Evolutionary conservation across 371 early-diverging fungal genomes (phyloP).

Genomic region (Lichtheimia corymbifera): DNA sequence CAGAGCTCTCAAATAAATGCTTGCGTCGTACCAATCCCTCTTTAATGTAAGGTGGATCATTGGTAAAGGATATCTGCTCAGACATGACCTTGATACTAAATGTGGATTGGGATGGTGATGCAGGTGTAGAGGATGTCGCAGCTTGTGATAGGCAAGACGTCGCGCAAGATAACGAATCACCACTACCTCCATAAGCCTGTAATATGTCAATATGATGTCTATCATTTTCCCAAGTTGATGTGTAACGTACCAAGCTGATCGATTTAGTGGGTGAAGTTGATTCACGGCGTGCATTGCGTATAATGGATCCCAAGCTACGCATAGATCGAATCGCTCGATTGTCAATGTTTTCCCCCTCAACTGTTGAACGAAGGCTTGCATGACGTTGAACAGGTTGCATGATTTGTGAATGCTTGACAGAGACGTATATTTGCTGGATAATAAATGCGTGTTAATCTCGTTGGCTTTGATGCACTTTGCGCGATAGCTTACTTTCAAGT

Average conservation of each 20-base stretch:
- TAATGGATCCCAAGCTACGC: too few species aligned
- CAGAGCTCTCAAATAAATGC: constrained; percentile 74
- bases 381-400: constrained; percentile 51
- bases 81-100: constrained; percentile 20
- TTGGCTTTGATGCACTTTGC: constrained; percentile 52
- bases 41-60: constrained; percentile 51
- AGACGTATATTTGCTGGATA: constrained; percentile 66
- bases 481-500: constrained; percentile 37
- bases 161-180: too few species aligned
- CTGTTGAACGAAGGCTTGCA: too few species aligned
- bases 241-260: too few species aligned
- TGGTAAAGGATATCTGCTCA: constrained; percentile 21
- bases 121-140: constrained; percentile 1
- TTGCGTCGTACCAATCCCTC: constrained; percentile 85
- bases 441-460: constrained; percentile 22
- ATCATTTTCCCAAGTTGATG: too few species aligned
- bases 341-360: too few species aligned
- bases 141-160: too few species aligned
- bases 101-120: constrained; percentile 19
- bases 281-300: too few species aligned
- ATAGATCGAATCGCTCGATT: too few species aligned
- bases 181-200: too few species aligned
- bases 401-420: constrained; percentile 77
- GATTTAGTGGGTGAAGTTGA: too few species aligned
- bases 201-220: too few species aligned